Percentiles rank a stretch among this genome's conserved stretches.
Evolutionary conservation across 768 basidiomycete species (phyloP).

Genomic region (Xanthoconium purpureum): DNA sequence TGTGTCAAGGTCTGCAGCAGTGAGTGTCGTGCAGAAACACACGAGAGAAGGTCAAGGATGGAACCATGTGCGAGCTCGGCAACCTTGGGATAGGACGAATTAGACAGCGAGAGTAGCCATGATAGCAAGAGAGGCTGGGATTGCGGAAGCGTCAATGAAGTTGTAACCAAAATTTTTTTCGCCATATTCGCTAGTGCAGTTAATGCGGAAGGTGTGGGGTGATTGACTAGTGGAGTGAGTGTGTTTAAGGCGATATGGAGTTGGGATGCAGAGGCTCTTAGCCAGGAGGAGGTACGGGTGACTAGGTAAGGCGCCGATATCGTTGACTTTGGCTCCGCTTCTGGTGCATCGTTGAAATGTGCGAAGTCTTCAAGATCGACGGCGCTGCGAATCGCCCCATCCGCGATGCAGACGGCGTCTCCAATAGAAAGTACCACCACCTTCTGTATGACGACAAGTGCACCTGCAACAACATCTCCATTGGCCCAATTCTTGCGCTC

Average conservation of each 20-base stretch:
- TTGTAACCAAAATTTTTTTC: constrained; percentile 47
- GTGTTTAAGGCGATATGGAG: constrained; percentile 79
- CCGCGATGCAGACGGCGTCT: constrained; percentile 61
- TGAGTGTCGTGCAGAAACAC: constrained; percentile 42
- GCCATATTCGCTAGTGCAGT: constrained; percentile 57
- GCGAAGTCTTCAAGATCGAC: constrained; percentile 63
- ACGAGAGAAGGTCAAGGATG: constrained; percentile 44
- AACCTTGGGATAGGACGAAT: constrained; percentile 54
- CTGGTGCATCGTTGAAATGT: constrained; percentile 25
- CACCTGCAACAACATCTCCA: constrained; percentile 60
- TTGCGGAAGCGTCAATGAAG: constrained; percentile 63
- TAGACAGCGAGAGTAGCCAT: constrained; percentile 70
- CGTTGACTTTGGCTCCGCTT: constrained; percentile 17
- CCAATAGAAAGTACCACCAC: constrained; percentile 58
- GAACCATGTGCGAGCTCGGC: constrained; percentile 44
- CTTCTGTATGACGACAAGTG: constrained; percentile 55
- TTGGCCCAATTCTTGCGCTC: constrained; percentile 65
- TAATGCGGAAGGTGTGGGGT: constrained; percentile 68
- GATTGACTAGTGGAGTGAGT: constrained; percentile 65
- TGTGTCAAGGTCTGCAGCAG: constrained; percentile 58
- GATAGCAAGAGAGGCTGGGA: constrained; percentile 66
- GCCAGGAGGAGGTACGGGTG: constrained; percentile 71
- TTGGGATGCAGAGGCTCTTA: constrained; percentile 78
- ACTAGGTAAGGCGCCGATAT: constrained; percentile 44
- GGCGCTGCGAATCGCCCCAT: constrained; percentile 56